Evolutionary conservation across 2,329 filamentous ascomycete genomes (phyloP), one percentile per base, ranked within the genome.

Genomic region (Leptographium galeiforme): DNA sequence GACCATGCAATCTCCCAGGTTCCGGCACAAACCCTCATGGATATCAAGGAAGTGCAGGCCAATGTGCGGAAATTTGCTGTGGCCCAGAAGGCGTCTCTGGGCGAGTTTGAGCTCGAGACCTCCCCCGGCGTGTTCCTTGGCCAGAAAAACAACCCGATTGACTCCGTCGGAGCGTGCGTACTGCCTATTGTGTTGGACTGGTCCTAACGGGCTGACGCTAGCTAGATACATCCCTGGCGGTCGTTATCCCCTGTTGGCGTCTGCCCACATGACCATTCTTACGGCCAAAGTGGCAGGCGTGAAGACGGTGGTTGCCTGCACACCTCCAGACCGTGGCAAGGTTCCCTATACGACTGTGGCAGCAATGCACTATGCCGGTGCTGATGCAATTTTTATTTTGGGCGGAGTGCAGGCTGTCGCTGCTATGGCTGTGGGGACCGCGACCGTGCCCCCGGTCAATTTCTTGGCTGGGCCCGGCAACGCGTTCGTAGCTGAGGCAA

Each of bases 361-460:
- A 0, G 75, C 75, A 0, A 73, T 73, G 64, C 66, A 72, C 56
- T 61, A 72, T 3, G 74, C 73, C 2, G 73, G 73, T 0, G 74
- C 73, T 4, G 74, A 77, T 57, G 68, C 70, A 32, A 77, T 77
- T 57, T 74, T 65, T 57, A 66, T 77, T 45, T 64, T 77, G 1
- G 75, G 72, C 18, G 75, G 76, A 2, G 72, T 73, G 0, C 76
- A 79, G 60, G 76, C 76, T 43, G 79, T 81, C 53, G 79, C 77
- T n/a, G 78, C 78, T 47, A 80, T 82, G 63, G 75, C 76, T 12
- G 70, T 77, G 34, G 77, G 76, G 25, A 75, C 74, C 14, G 77
- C 75, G 59, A 69, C 71, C 14, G 78, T 79, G 74, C 74, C 74
- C 10, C 71, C 73, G 59, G 70, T 75, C 10, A 70, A 79, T 59